Evolutionary conservation across 768 basidiomycete genomes (phyloP), one percentile per base, ranked within the genome.

Genomic region (Leccinum disarticulatum): DNA sequence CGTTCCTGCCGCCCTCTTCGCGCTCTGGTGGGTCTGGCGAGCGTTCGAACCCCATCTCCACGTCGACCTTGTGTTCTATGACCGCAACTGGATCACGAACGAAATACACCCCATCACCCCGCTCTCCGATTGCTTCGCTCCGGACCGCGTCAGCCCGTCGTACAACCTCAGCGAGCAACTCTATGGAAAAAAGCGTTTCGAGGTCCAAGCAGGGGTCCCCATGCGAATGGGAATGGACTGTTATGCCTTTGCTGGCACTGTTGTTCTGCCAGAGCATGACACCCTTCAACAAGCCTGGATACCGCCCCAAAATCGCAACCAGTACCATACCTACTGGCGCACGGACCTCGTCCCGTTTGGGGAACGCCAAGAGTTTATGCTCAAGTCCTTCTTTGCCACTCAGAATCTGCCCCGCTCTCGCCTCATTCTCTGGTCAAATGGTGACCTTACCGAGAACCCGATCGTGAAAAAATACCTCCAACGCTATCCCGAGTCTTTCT

Each of bases 301-400:
- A 56, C 68, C 74, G 17, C 69, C 77, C 17, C 78, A 81, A 15
- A 70, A 78, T 35, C 83, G 84, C 15, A 82, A 83, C 6, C 84
- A 85, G 57, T 96, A 85, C 72, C 96, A 98, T 75, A 92, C 94
- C 1, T 98, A 98, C 72, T 98, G 96, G 96, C 81, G 95, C 11
- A 83, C 82, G 35, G 95, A 98, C 76, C 84, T 98, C 48, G 84
- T 84, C 1, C 79, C 85, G 0, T 89, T 98, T 63, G 86, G 84
- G 2, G 79, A 82, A 46, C 82, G 95, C 22, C 95, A 98, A 70
- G 90, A 93, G 66, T 87, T 84, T 74, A 92, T 95, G 81, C 81
- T 98, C 70, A 89, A 88, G 66, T 93, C 93, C 3, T 95, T 95
- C 75, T 92, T 98, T 63, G 91, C 94, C 7, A 98, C 95, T 6